Evolutionary conservation across 345 rosid genomes (phyloP).

Genomic region (Murraya koenigii): DNA sequence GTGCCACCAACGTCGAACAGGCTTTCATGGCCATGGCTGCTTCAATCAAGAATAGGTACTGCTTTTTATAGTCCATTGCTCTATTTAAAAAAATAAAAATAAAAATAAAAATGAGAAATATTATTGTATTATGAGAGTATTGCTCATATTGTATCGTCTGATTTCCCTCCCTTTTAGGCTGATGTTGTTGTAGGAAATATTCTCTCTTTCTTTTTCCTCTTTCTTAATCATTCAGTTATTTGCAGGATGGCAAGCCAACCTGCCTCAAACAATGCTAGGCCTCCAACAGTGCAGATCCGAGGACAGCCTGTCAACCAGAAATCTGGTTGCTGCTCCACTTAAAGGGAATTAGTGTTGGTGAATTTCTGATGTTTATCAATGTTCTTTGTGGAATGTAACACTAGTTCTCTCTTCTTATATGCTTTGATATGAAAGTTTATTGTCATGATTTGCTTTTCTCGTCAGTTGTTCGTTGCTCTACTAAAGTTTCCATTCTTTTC

Average conservation of each 20-base stretch:
- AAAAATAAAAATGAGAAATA: background rate
- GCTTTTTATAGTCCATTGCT: no score
- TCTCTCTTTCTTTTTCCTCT: background rate
- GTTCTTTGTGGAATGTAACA: slow-evolving; percentile 45
- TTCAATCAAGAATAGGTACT: slow-evolving; percentile 62
- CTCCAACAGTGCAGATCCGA: slow-evolving; percentile 88
- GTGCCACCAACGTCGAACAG: slow-evolving; percentile 64
- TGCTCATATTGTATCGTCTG: background rate
- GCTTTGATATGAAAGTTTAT: slow-evolving; percentile 31
- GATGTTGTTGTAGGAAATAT: background rate
- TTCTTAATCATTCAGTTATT: background rate
- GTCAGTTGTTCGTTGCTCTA: slow-evolving; percentile 21
- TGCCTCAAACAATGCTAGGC: slow-evolving; percentile 62
- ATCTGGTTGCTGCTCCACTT: slow-evolving; percentile 91
- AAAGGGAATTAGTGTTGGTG: slow-evolving; percentile 13
- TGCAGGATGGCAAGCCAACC: slow-evolving; percentile 99
- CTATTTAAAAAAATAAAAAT: no score
- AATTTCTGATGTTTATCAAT: slow-evolving; percentile 15
- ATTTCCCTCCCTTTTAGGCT: background rate
- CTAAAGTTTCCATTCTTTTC: slow-evolving; percentile 45
- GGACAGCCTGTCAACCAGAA: slow-evolving; percentile 97
- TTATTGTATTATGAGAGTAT: background rate
- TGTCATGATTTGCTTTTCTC: slow-evolving; percentile 23
- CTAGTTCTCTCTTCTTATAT: slow-evolving; percentile 28
- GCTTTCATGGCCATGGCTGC: slow-evolving; percentile 87